Percentiles rank a stretch among this genome's conserved stretches.
Evolutionary conservation across 2,329 filamentous ascomycete species (phyloP).

Genomic region (Calonectria pteridis): DNA sequence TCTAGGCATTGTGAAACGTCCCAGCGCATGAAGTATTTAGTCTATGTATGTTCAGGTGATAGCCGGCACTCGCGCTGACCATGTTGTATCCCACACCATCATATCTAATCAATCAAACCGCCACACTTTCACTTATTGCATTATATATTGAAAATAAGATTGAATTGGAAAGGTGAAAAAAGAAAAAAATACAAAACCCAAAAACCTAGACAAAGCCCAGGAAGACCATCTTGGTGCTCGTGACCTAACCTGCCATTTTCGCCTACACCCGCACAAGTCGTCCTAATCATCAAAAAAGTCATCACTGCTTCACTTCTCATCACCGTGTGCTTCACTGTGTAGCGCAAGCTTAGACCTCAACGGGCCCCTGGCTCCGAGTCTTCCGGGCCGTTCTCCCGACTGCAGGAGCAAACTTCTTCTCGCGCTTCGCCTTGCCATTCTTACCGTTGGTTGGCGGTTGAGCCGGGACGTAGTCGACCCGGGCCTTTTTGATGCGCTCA

Average conservation of each 20-base stretch:
- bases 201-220: constrained; percentile 30
- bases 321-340: neutral
- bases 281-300: constrained; percentile 1
- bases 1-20: neutral
- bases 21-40: neutral
- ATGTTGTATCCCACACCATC: neutral
- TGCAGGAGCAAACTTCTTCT: constrained; percentile 50
- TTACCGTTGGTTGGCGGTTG: constrained; percentile 45
- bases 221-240: constrained; percentile 20
- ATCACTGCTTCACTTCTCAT: constrained; percentile 3
- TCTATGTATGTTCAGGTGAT: neutral
- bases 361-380: constrained; percentile 58
- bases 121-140: neutral
- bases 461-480: constrained; percentile 49
- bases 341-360: constrained; percentile 36
- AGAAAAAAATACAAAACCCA: constrained; percentile 37
- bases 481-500: constrained; percentile 55
- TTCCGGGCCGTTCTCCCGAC: constrained; percentile 55
- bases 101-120: neutral
- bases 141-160: neutral
- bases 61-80: neutral
- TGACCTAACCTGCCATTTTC: constrained; percentile 38
- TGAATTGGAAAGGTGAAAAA: neutral
- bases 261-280: constrained; percentile 30
- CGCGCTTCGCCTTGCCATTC: constrained; percentile 40